Evolutionary conservation across 345 rosid species (phyloP), one percentile per base, ranked within the genome.

Genomic region (Conringia planisiliqua): DNA sequence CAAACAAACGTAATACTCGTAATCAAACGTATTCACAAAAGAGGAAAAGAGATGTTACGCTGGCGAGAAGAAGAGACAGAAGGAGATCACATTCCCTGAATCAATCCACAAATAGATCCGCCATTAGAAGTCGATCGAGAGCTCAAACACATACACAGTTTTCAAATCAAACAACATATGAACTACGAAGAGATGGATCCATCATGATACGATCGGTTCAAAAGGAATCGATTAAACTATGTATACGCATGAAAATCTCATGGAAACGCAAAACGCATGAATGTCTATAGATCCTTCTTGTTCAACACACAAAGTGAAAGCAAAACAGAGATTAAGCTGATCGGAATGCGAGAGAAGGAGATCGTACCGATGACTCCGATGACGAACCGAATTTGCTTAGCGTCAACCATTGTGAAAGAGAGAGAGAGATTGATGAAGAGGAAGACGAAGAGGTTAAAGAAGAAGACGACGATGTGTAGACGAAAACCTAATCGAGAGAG

Each of bases 41-140:
- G 24, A 22, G 24, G 24, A 30, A 7, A 57, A 51, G 61, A 44
- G 65, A 46, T n/a, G 10, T 72, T 88, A 86, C 93, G 32, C 18
- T 47, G 89, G 94, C 2, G 94, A 67, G 6, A 50, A 30, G 48
- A 85, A 85, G 1, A 86, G 76, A 61, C 77, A 74, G 44, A 85
- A 86, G 39, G 91, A 86, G 40, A 87, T 80, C 12, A 85, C 71
- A 72, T 85, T 86, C 29, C 94, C 93, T 86, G 82, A 6, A 10
- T 57, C 62, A 35, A 44, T 4, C 30, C 5, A 38, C 12, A 14
- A 3, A 10, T 0, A 6, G 22, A 44, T 44, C 50, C 40, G 40
- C 40, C 40, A 36, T 36, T 9, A 36, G 12, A 36, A 36, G 38
- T 35, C 38, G 38, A 9, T 35, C 10, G 3, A 35, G 39, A 35